Evolutionary conservation across 768 basidiomycete genomes (phyloP).

Genomic region (Boletus rex-veris): DNA sequence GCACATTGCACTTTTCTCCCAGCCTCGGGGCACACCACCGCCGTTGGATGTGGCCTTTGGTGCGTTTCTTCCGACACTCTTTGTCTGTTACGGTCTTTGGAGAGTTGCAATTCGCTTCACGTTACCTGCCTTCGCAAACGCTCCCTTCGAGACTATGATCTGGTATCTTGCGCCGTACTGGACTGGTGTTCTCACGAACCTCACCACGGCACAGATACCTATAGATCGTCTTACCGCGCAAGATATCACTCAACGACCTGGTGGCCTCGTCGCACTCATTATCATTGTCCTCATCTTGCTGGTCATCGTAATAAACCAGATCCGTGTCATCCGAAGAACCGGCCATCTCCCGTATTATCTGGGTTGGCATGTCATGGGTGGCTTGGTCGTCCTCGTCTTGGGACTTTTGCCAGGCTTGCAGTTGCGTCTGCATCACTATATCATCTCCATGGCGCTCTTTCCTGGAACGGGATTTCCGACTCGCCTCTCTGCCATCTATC

Average conservation of each 20-base stretch:
- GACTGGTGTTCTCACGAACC: conserved; percentile 72
- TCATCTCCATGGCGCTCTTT: conserved; percentile 68
- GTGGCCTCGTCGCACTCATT: conserved; percentile 64
- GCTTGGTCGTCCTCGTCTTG: conserved; percentile 61
- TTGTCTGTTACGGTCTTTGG: conserved; percentile 80
- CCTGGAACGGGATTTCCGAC: conserved; percentile 83
- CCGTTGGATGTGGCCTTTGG: conserved; percentile 68
- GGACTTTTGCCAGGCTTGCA: conserved; percentile 65
- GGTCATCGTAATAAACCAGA: conserved; percentile 65
- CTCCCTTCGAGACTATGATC: conserved; percentile 68
- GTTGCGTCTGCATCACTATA: conserved; percentile 80
- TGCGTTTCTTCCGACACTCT: conserved; percentile 73
- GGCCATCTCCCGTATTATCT: conserved; percentile 79
- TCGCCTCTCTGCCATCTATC: conserved; percentile 71
- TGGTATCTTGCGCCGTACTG: conserved; percentile 78
- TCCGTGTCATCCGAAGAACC: conserved; percentile 79
- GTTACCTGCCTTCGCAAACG: conserved; percentile 61
- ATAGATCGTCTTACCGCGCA: conserved; percentile 70
- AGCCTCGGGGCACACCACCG: conserved; percentile 65
- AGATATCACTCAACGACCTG: conserved; percentile 62
- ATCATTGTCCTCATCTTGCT: conserved; percentile 63
- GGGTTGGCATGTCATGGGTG: conserved; percentile 69
- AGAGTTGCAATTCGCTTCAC: conserved; percentile 70
- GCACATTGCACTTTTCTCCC: conserved; percentile 79
- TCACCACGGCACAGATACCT: conserved; percentile 69